phyloP scores from a whole-genome alignment of 257 asterid genomes.

The Eustoma russellianum region DNA sequence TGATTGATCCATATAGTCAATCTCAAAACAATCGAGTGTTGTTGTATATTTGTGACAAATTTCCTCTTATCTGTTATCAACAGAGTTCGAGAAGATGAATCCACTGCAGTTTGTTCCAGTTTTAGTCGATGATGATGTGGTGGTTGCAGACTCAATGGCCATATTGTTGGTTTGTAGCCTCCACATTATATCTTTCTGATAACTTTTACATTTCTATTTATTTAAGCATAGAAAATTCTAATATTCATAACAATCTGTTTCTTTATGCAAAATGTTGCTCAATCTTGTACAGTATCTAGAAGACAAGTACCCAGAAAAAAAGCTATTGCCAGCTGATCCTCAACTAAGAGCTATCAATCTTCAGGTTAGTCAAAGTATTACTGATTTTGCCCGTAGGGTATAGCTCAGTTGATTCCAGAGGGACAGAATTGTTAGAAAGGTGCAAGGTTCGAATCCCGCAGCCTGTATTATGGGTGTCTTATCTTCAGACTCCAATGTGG shows the following conservation, averaged over 20 bases:
- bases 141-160: conserved; percentile 66
- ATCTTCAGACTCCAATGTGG: too few species aligned
- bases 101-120: conserved; percentile 71
- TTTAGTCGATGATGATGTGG: conserved; percentile 63
- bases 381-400: too few species aligned
- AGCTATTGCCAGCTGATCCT: conserved; percentile 52
- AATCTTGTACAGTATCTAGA: conserved; percentile 49
- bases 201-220: not conserved
- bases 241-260: too few species aligned
- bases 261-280: too few species aligned
- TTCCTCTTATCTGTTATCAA: conserved; percentile 13
- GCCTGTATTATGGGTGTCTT: too few species aligned
- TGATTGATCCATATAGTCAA: too few species aligned
- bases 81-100: conserved; percentile 75
- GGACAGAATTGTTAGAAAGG: too few species aligned
- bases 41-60: too few species aligned
- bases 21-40: too few species aligned
- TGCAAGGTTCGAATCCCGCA: too few species aligned
- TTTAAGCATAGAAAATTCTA: not conserved
- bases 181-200: too few species aligned
- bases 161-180: conserved; percentile 48
- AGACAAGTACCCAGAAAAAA: conserved; percentile 50
- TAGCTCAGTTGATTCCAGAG: too few species aligned
- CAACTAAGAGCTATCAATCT: conserved; percentile 70
- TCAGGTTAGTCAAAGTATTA: conserved; percentile 38